Conservation (phyloP, 345 rosid species). For the Trapa incisa region DNA sequence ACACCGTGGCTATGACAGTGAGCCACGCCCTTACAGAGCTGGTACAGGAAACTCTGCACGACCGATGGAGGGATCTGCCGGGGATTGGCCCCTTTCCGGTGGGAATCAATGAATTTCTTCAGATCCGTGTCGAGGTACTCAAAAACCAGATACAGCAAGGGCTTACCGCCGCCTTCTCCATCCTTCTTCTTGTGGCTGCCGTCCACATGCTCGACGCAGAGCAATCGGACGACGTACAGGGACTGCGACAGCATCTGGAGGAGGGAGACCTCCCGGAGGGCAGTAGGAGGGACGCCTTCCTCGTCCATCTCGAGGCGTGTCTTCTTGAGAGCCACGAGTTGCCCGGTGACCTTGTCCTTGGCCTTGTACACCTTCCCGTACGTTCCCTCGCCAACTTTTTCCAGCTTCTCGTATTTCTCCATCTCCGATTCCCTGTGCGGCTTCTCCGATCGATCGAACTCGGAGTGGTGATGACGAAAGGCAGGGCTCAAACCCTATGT, state of each 20-base stretch:
- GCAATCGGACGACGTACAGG: slow-evolving; percentile 78
- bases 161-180: slow-evolving; percentile 23
- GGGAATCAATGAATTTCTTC: slow-evolving; percentile 73
- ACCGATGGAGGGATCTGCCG: slow-evolving; percentile 41
- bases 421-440: slow-evolving; percentile 13
- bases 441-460: neutral
- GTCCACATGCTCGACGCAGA: slow-evolving; percentile 76
- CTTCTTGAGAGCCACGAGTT: slow-evolving; percentile 78
- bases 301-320: slow-evolving; percentile 94
- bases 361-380: slow-evolving; percentile 97
- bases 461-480: neutral
- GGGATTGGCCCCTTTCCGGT: slow-evolving; percentile 67
- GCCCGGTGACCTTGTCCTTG: slow-evolving; percentile 61
- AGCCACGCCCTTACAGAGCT: slow-evolving; percentile 88
- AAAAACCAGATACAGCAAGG: slow-evolving; percentile 74
- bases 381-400: slow-evolving; percentile 95
- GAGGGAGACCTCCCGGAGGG: slow-evolving; percentile 85
- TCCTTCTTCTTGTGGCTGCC: slow-evolving; percentile 14
- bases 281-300: slow-evolving; percentile 94
- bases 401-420: slow-evolving; percentile 96
- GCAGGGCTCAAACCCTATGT: neutral
- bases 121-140: slow-evolving; percentile 93
- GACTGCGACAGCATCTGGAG: slow-evolving; percentile 89
- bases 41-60: slow-evolving; percentile 66
- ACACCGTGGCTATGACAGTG: slow-evolving; percentile 96